A percentile compares a stretch with the other conserved stretches of the same genome.
phyloP scores from a whole-genome alignment of 305 asterid species.

The Fraxinus ornus region DNA sequence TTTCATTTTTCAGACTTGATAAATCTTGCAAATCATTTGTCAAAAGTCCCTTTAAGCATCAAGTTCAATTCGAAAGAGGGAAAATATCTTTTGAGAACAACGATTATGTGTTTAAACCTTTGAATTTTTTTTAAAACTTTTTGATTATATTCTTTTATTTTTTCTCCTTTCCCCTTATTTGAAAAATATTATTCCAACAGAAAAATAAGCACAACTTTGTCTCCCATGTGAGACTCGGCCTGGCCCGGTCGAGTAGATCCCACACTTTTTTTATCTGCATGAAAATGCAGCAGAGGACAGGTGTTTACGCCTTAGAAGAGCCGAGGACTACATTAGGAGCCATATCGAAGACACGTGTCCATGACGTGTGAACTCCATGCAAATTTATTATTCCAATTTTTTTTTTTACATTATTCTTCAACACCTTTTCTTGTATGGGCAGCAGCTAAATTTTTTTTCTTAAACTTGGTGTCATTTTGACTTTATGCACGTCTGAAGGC shows the following conservation, averaged over 20 bases:
- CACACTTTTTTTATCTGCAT: background rate
- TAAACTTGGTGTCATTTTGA: background rate
- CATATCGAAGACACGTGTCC: conserved; percentile 31
- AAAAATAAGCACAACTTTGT: background rate
- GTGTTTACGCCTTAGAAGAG: conserved; percentile 18
- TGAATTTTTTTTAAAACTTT: background rate
- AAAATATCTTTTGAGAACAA: background rate
- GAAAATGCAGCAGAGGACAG: conserved; percentile 20
- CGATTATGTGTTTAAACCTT: background rate
- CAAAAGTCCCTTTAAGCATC: background rate
- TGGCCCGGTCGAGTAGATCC: background rate
- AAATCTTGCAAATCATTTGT: background rate
- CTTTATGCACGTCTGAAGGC: conserved; percentile 2
- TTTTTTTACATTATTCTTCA: background rate
- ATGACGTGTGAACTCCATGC: conserved; percentile 40
- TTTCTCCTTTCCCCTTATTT: background rate
- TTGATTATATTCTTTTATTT: too few relatives aligned
- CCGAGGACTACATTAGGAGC: background rate
- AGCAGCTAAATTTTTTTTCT: background rate
- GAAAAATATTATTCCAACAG: background rate
- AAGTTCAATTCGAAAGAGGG: background rate
- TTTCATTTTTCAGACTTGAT: background rate
- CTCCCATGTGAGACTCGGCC: background rate
- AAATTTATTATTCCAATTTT: background rate
- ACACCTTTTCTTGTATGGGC: conserved; percentile 20